A percentile compares a stretch with the other conserved stretches of the same genome.
phyloP scores from a whole-genome alignment of 345 rosid genomes.

The Xanthoceras sorbifolium region DNA sequence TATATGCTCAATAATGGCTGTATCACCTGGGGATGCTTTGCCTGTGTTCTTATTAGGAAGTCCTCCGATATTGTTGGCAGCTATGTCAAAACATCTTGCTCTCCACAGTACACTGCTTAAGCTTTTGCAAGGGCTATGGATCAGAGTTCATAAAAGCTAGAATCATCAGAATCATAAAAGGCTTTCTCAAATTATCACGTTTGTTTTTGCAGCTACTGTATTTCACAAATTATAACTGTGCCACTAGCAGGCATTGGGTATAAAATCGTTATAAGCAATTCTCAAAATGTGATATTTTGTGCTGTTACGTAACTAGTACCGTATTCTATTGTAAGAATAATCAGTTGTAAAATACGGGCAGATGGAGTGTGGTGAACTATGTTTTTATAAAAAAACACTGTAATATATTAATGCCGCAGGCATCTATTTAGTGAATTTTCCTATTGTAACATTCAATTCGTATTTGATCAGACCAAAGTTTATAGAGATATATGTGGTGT shows the following conservation, averaged over 20 bases:
- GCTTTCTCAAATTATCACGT: too few species aligned
- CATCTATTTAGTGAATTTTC: neutral
- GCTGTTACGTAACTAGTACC: too few species aligned
- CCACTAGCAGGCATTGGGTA: too few species aligned
- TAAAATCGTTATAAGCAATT: too few species aligned
- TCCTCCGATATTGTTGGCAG: neutral
- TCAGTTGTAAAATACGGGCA: neutral
- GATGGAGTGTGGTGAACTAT: too few species aligned
- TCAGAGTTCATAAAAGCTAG: neutral
- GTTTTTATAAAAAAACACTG: too few species aligned
- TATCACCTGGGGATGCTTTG: slow-evolving; percentile 13
- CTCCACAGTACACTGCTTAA: neutral
- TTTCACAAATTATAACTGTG: too few species aligned
- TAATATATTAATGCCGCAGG: neutral
- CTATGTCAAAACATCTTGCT: neutral
- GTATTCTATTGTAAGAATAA: too few species aligned
- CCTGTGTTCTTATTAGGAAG: neutral
- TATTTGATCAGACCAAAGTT: neutral
- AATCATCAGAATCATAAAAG: neutral
- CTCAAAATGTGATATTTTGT: too few species aligned
- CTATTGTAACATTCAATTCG: neutral
- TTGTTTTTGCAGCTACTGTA: too few species aligned
- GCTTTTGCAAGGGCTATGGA: neutral
- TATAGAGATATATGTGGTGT: neutral
- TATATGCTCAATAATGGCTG: slow-evolving; percentile 8